Percentiles rank a stretch among this genome's conserved stretches.
Conservation (phyloP, 2,329 filamentous ascomycete genomes). For the Paradendryphiella salina region DNA sequence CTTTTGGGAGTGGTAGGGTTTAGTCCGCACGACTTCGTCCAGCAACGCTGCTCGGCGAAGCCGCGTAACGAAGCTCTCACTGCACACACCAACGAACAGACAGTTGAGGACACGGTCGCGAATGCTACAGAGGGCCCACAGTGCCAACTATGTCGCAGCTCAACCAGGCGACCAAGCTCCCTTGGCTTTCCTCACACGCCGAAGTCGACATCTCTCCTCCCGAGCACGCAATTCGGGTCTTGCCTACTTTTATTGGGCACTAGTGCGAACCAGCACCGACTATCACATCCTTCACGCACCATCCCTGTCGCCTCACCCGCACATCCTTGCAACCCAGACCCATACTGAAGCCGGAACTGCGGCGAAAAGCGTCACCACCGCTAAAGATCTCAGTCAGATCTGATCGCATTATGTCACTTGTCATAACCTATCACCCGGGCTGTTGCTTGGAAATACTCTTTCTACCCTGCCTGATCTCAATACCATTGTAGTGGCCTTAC, state of each 20-base stretch:
- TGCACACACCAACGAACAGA: not conserved
- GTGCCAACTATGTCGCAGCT: not conserved
- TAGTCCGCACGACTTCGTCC: not conserved
- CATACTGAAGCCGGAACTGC: conserved; percentile 22
- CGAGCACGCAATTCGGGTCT: conserved; percentile 42
- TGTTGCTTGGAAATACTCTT: conserved; percentile 9
- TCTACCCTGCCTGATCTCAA: not conserved
- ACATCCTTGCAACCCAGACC: conserved; percentile 26
- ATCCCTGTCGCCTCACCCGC: conserved; percentile 36
- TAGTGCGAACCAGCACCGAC: conserved; percentile 16
- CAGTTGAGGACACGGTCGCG: not conserved
- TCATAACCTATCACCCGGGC: conserved; percentile 14
- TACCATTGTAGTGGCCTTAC: not conserved
- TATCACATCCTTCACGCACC: conserved; percentile 24
- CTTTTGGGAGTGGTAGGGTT: not conserved
- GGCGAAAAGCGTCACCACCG: conserved; percentile 18
- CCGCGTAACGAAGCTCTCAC: not conserved
- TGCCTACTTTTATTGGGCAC: conserved; percentile 28
- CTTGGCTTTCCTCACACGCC: conserved; percentile 5
- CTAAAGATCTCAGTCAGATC: conserved; percentile 4
- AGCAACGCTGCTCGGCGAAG: not conserved
- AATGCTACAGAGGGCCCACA: not conserved
- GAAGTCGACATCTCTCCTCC: conserved; percentile 36
- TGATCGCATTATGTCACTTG: conserved; percentile 33
- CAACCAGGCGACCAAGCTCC: not conserved